Percentiles rank a stretch among this genome's conserved stretches.
phyloP scores from a whole-genome alignment of 768 basidiomycete genomes.

The Leccinum subtestaceum region DNA sequence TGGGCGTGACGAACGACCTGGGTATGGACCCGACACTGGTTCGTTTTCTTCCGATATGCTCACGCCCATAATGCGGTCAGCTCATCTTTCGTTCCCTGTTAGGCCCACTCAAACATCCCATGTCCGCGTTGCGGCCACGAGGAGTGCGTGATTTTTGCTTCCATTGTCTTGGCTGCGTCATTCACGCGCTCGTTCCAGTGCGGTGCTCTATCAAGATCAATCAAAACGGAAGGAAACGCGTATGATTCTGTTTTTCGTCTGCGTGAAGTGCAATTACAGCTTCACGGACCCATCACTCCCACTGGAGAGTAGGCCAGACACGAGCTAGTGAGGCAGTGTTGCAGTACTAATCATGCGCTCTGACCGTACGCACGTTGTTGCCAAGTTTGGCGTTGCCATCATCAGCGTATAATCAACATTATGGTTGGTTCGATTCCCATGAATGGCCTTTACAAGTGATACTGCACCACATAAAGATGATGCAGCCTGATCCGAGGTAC shows the following conservation, averaged over 20 bases:
- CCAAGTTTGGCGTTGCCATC: neutral
- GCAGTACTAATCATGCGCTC: neutral
- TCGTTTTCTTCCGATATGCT: conserved; percentile 17
- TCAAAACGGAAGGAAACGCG: conserved; percentile 94
- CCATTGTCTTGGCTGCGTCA: neutral
- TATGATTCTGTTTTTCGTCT: conserved; percentile 92
- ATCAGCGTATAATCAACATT: neutral
- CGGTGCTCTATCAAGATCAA: conserved; percentile 95
- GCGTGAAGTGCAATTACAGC: conserved; percentile 74
- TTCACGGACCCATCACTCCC: conserved; percentile 69
- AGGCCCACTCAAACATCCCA: conserved; percentile 81
- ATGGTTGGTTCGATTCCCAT: neutral
- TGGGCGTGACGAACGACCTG: conserved; percentile 86
- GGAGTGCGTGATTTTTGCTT: conserved; percentile 55
- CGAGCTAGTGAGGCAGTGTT: conserved; percentile 15
- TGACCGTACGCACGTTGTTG: conserved; percentile 4
- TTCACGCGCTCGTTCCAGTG: conserved; percentile 44
- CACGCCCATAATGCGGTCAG: neutral
- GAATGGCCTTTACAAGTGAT: neutral
- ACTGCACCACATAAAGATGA: neutral
- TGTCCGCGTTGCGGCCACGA: conserved; percentile 83
- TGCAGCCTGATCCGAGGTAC: neutral
- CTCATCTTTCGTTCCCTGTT: neutral
- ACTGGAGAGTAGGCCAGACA: conserved; percentile 39
- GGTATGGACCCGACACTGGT: conserved; percentile 89